Evolutionary conservation across 106 monocot genomes (phyloP).

Genomic region (Dendrobium huoshanense): DNA sequence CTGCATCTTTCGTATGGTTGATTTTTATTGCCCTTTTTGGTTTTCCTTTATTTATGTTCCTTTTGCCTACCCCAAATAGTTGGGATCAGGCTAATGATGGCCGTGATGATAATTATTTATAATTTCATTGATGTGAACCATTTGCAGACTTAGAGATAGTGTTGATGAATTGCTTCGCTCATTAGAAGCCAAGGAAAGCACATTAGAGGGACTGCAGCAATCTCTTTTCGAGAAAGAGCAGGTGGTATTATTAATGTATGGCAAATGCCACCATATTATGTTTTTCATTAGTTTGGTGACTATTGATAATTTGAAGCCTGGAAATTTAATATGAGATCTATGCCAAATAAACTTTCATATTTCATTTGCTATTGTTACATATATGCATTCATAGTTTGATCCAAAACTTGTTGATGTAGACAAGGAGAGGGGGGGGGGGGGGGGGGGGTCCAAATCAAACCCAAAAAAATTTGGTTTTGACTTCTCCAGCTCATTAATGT

Average conservation of each 20-base stretch:
- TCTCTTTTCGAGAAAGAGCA: slow-evolving; percentile 77
- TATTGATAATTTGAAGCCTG: not conserved
- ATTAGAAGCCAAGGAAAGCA: slow-evolving; percentile 68
- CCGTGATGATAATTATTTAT: not conserved
- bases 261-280: not conserved
- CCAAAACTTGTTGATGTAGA: not conserved
- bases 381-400: not conserved
- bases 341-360: not conserved
- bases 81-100: not conserved
- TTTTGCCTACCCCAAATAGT: not conserved
- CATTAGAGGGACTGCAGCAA: slow-evolving; percentile 58
- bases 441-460: too few species aligned
- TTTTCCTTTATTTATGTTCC: not conserved
- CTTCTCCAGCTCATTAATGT: too few species aligned
- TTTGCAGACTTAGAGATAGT: slow-evolving; percentile 65
- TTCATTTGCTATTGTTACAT: not conserved
- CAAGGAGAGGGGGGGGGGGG: too few species aligned
- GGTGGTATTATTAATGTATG: slow-evolving; percentile 29
- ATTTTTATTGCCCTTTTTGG: not conserved
- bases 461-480: too few species aligned
- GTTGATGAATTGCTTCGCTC: slow-evolving; percentile 74
- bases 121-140: not conserved
- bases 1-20: not conserved
- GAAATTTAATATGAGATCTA: not conserved
- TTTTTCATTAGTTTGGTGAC: not conserved